phyloP scores from a whole-genome alignment of 306 rosid species.

The Vigna unguiculata region DNA sequence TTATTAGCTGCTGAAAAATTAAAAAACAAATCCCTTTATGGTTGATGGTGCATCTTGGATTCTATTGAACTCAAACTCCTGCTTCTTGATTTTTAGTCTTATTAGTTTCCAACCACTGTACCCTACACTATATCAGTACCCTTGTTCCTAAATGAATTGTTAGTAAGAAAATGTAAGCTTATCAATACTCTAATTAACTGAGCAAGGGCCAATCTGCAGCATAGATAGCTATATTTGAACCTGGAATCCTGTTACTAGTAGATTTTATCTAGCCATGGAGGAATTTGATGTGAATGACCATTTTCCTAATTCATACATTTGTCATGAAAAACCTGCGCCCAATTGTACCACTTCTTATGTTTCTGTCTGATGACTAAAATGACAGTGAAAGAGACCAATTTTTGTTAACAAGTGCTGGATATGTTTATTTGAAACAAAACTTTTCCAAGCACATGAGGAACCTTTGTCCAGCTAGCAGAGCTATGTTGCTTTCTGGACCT shows the following conservation, averaged over 20 bases:
- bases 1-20: slow-evolving; percentile 2
- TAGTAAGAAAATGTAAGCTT: slow-evolving; percentile 13
- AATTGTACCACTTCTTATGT: slow-evolving; percentile 17
- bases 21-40: neutral
- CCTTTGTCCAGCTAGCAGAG: slow-evolving; percentile 85
- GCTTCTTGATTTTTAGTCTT: slow-evolving; percentile 20
- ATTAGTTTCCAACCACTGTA: neutral
- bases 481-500: slow-evolving; percentile 91
- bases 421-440: slow-evolving; percentile 77
- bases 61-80: neutral
- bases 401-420: slow-evolving; percentile 76
- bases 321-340: neutral
- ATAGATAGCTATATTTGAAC: slow-evolving; percentile 7
- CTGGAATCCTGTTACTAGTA: slow-evolving; percentile 10
- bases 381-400: slow-evolving; percentile 68
- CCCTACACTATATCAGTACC: neutral
- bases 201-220: neutral
- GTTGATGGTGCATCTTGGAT: neutral
- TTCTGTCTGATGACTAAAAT: slow-evolving; percentile 24
- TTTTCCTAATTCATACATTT: slow-evolving; percentile 28
- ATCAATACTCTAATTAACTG: neutral
- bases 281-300: slow-evolving; percentile 3
- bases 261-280: slow-evolving; percentile 19
- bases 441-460: slow-evolving; percentile 80
- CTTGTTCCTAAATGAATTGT: slow-evolving; percentile 21